These are phyloP conservation scores for Erucastrum elatum DNA, from an alignment of 345 rosid species.

Conservation along the genomic window DNA sequence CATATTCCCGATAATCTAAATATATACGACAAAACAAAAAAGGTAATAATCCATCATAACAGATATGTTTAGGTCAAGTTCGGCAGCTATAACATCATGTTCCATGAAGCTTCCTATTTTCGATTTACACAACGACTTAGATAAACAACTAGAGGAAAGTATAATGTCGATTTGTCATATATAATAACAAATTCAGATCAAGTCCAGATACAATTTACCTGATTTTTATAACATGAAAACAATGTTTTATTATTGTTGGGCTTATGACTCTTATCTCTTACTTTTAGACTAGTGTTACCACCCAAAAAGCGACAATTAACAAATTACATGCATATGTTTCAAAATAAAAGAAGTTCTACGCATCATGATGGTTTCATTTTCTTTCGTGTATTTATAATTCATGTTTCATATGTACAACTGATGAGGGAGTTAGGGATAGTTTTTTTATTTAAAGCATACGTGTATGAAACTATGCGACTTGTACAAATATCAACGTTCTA, in stretches of 20 bases:
- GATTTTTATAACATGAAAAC: not conserved
- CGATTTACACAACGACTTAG: constrained; percentile 22
- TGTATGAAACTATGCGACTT: not conserved
- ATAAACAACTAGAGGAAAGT: not conserved
- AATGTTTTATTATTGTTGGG: not conserved
- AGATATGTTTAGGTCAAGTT: constrained; percentile 32
- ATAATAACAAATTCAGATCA: constrained; percentile 22
- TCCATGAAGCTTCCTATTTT: constrained; percentile 36
- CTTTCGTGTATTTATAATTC: not conserved
- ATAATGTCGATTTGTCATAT: not conserved
- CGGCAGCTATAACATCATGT: constrained; percentile 29
- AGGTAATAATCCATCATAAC: constrained; percentile 9
- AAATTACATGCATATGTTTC: not conserved
- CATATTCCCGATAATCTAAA: not conserved
- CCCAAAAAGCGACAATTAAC: constrained; percentile 11
- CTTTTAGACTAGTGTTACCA: not conserved
- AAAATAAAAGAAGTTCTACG: not conserved
- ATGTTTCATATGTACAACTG: not conserved
- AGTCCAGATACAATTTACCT: constrained; percentile 38
- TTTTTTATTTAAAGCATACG: not conserved
- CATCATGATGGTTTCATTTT: not conserved
- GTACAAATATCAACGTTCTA: not conserved
- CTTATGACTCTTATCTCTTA: constrained; percentile 15
- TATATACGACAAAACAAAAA: constrained; percentile 30
- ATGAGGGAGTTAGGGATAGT: not conserved